phyloP scores from a whole-genome alignment of 768 basidiomycete genomes.

The Lyophyllum shimeji region DNA sequence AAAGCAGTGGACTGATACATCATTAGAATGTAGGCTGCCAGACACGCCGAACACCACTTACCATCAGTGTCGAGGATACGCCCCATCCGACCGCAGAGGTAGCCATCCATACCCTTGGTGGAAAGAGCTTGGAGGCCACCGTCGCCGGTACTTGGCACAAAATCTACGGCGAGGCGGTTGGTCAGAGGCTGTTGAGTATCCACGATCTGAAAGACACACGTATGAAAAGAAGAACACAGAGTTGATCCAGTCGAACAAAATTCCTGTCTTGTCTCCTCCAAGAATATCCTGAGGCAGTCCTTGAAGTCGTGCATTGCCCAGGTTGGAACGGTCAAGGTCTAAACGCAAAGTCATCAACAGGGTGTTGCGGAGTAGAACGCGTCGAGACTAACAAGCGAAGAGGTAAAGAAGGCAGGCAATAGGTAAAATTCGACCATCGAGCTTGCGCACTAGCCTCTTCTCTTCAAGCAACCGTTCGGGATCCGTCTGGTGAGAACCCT shows the following conservation, averaged over 20 bases:
- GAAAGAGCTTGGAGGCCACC: constrained; percentile 63
- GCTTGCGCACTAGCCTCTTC: constrained; percentile 52
- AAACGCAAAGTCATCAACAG: constrained; percentile 2
- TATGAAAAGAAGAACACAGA: constrained; percentile 81
- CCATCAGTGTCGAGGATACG: constrained; percentile 71
- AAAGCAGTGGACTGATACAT: constrained; percentile 57
- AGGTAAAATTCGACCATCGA: constrained; percentile 68
- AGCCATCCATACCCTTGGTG: constrained; percentile 69
- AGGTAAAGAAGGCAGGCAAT: constrained; percentile 74
- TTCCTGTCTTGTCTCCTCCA: constrained; percentile 65
- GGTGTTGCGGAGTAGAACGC: neutral
- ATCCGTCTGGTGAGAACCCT: constrained; percentile 15
- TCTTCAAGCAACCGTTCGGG: constrained; percentile 16
- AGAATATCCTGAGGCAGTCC: constrained; percentile 65
- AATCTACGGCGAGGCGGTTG: constrained; percentile 46
- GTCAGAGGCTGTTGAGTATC: neutral
- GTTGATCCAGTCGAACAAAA: constrained; percentile 76
- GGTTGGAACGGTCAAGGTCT: constrained; percentile 75
- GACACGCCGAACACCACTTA: constrained; percentile 23
- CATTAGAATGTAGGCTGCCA: neutral
- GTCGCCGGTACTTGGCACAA: constrained; percentile 69
- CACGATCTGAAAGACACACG: constrained; percentile 33
- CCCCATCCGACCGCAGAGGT: constrained; percentile 73
- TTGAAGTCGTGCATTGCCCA: constrained; percentile 79
- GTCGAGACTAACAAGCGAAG: constrained; percentile 61